Evolutionary conservation across 2,329 filamentous ascomycete species (phyloP).

Genomic region (Didymella exigua): DNA sequence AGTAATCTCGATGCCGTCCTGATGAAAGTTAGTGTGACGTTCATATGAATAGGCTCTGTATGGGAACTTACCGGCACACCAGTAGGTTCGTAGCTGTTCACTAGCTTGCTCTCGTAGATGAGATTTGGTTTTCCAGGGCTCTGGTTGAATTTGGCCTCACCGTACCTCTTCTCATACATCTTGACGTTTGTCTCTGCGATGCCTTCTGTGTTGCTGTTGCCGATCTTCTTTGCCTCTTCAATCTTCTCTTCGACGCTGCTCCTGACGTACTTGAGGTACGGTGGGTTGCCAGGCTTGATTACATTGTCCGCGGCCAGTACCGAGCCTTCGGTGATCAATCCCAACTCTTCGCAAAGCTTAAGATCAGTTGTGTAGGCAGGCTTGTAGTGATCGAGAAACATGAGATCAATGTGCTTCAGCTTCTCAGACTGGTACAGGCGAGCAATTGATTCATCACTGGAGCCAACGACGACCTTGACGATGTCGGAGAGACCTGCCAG

Average conservation of each 20-base stretch:
- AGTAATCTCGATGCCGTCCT: constrained; percentile 73
- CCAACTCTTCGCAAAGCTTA: constrained; percentile 75
- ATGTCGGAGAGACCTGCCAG: constrained; percentile 74
- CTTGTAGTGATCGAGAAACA: constrained; percentile 84
- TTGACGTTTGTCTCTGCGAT: constrained; percentile 55
- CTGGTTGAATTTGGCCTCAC: constrained; percentile 52
- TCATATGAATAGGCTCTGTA: not conserved
- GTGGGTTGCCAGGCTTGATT: constrained; percentile 72
- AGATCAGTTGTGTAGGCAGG: constrained; percentile 75
- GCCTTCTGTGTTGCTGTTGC: constrained; percentile 44
- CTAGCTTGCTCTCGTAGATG: constrained; percentile 67
- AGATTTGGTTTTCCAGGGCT: constrained; percentile 66
- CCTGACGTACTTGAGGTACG: constrained; percentile 73
- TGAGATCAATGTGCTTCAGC: constrained; percentile 67
- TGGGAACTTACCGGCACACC: constrained; percentile 63
- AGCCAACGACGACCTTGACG: constrained; percentile 72
- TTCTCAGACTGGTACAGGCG: constrained; percentile 61
- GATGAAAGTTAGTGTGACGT: constrained; percentile 17
- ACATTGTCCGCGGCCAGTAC: constrained; percentile 73
- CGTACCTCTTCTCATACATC: constrained; percentile 56
- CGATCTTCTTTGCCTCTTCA: constrained; percentile 40
- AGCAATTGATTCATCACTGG: constrained; percentile 68
- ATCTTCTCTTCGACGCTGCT: constrained; percentile 68
- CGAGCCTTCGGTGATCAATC: constrained; percentile 66
- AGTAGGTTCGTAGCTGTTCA: constrained; percentile 71